These are phyloP conservation scores for Suillus alpinus DNA, from an alignment of 768 basidiomycete genomes.

Conservation along the genomic window DNA sequence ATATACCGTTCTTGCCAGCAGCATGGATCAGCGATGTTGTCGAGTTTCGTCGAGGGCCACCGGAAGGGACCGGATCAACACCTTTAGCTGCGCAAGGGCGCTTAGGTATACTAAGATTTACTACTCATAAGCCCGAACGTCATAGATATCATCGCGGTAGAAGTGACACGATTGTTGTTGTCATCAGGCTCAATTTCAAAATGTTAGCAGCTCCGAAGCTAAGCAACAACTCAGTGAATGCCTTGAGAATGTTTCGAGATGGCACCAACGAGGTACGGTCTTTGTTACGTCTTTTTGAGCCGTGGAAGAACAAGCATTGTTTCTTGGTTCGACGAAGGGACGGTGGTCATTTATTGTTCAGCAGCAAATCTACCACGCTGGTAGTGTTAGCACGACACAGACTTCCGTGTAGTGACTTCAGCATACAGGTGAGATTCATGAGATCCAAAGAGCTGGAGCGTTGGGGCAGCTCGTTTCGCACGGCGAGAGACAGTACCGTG, in stretches of 20 bases:
- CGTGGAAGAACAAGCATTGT: neutral
- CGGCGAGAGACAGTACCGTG: neutral
- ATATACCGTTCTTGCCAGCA: neutral
- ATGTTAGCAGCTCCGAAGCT: neutral
- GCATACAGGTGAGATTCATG: neutral
- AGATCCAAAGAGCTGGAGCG: neutral
- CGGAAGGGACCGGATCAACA: neutral
- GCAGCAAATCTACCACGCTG: neutral
- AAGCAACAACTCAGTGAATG: neutral
- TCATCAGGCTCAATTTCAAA: neutral
- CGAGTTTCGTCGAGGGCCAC: neutral
- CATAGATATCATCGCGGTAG: neutral
- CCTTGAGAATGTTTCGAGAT: neutral
- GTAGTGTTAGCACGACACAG: neutral
- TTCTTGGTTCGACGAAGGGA: neutral
- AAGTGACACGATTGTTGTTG: neutral
- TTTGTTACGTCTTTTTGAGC: neutral
- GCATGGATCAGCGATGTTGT: neutral
- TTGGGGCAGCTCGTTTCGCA: neutral
- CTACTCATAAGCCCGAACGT: neutral
- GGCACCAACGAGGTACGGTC: neutral
- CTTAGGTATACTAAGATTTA: neutral
- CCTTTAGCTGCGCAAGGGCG: neutral
- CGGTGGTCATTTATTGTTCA: neutral
- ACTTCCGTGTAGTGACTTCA: too few relatives aligned